These are phyloP conservation scores for Chaetoscypha palmicola DNA, from an alignment of 2,329 filamentous ascomycete genomes.

Conservation along the genomic window DNA sequence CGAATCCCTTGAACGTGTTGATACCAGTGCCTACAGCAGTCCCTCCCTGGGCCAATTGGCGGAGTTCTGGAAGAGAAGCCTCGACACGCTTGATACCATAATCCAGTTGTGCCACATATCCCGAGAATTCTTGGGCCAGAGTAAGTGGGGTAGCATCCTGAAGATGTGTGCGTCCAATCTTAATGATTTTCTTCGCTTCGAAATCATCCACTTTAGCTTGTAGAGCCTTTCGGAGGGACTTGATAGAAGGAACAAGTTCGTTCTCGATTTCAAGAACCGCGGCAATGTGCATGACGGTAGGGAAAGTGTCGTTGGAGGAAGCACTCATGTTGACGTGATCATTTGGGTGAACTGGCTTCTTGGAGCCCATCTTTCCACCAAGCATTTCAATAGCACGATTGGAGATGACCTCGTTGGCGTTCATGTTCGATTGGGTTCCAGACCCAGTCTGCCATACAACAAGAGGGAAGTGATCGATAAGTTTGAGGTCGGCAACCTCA, in stretches of 20 bases:
- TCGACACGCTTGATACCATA: slow-evolving; percentile 83
- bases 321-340: slow-evolving; percentile 99
- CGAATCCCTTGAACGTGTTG: slow-evolving; percentile 96
- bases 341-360: slow-evolving; percentile 98
- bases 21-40: slow-evolving; percentile 95
- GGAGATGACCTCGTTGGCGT: slow-evolving; percentile 99
- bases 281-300: slow-evolving; percentile 99
- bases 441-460: slow-evolving; percentile 99
- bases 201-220: slow-evolving; percentile 87
- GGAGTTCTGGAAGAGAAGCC: slow-evolving; percentile 73
- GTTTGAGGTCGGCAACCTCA: slow-evolving; percentile 89
- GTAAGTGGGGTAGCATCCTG: slow-evolving; percentile 96
- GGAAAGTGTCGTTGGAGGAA: slow-evolving; percentile 98
- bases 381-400: slow-evolving; percentile 98
- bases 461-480: slow-evolving; percentile 94
- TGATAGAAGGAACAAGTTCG: slow-evolving; percentile 74
- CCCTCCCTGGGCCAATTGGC: slow-evolving; percentile 86
- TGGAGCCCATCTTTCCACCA: slow-evolving; percentile 86
- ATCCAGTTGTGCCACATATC: slow-evolving; percentile 92
- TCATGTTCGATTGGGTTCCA: slow-evolving; percentile 98
- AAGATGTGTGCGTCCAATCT: slow-evolving; percentile 96
- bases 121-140: slow-evolving; percentile 94
- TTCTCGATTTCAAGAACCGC: slow-evolving; percentile 89
- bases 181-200: slow-evolving; percentile 82
- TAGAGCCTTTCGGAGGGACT: slow-evolving; percentile 73